Evolutionary conservation across 768 basidiomycete species (phyloP).

Genomic region (Boletus rufocinnamomeus): DNA sequence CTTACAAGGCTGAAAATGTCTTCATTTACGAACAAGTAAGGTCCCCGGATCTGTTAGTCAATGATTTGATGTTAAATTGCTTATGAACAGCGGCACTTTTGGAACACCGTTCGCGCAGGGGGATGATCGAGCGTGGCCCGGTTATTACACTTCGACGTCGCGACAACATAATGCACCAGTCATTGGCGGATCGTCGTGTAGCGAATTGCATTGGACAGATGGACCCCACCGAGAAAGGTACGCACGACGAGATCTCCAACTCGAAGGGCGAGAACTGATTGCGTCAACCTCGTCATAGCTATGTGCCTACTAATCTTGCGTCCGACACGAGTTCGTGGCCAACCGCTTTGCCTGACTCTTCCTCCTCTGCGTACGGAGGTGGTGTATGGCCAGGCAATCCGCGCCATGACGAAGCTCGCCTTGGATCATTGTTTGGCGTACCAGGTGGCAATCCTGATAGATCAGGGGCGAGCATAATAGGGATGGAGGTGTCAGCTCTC

Average conservation of each 20-base stretch:
- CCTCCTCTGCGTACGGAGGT: background rate
- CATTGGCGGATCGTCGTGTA: background rate
- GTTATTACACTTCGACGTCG: background rate
- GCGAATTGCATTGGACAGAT: background rate
- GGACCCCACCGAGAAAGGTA: slow-evolving; percentile 15
- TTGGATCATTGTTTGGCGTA: background rate
- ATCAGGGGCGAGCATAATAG: background rate
- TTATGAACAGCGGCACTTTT: background rate
- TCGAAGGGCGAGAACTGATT: background rate
- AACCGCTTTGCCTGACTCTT: background rate
- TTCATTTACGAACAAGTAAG: slow-evolving; percentile 14
- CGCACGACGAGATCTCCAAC: background rate
- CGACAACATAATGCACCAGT: slow-evolving; percentile 6
- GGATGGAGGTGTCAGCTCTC: slow-evolving; percentile 2
- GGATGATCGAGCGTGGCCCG: background rate
- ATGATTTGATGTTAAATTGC: background rate
- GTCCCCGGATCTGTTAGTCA: background rate
- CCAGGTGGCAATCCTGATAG: background rate
- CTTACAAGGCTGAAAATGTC: slow-evolving; percentile 6
- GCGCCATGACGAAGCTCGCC: background rate
- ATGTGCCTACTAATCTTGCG: background rate
- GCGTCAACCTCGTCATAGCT: background rate
- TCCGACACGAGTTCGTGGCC: slow-evolving; percentile 7
- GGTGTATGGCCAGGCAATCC: background rate
- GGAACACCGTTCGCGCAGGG: background rate